Evolutionary conservation across 2,329 filamentous ascomycete species (phyloP).

Genomic region (Xylaria sp.): DNA sequence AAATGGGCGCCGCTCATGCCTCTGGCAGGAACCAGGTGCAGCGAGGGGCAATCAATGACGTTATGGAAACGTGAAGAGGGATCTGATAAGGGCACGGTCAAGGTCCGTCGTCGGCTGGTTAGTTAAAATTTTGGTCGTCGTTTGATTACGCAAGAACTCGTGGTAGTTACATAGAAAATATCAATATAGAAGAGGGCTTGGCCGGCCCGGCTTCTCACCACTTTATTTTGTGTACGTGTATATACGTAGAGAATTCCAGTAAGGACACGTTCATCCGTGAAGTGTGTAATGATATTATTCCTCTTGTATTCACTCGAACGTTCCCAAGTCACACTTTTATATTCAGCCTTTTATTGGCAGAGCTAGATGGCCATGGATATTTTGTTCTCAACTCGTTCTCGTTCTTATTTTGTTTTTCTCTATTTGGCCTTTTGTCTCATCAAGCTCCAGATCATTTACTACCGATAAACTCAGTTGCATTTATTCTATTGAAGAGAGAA

Average conservation of each 20-base stretch:
- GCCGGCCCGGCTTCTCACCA: conserved; percentile 8
- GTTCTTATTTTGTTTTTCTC: not conserved
- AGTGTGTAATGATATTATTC: not conserved
- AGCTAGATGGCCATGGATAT: too few species aligned
- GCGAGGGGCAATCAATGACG: conserved; percentile 42
- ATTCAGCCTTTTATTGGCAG: not conserved
- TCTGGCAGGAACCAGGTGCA: conserved; percentile 45
- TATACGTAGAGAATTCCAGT: not conserved
- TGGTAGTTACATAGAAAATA: not conserved
- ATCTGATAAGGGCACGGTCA: not conserved
- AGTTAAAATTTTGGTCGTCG: not conserved
- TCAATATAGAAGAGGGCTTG: not conserved
- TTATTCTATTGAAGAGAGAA: not conserved
- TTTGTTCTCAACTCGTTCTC: not conserved
- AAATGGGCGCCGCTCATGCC: conserved; percentile 46
- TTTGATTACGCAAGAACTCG: not conserved
- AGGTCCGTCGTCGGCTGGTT: conserved; percentile 8
- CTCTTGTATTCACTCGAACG: not conserved
- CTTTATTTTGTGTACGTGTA: not conserved
- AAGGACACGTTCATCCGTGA: not conserved
- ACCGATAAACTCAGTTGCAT: not conserved
- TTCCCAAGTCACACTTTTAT: not conserved
- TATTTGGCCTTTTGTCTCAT: not conserved
- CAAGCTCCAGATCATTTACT: not conserved
- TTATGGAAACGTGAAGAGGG: conserved; percentile 43